Evolutionary conservation across 208 protist species (phyloP), one percentile per base, ranked within the genome.

Genomic region (Novymonas esmeraldas): DNA sequence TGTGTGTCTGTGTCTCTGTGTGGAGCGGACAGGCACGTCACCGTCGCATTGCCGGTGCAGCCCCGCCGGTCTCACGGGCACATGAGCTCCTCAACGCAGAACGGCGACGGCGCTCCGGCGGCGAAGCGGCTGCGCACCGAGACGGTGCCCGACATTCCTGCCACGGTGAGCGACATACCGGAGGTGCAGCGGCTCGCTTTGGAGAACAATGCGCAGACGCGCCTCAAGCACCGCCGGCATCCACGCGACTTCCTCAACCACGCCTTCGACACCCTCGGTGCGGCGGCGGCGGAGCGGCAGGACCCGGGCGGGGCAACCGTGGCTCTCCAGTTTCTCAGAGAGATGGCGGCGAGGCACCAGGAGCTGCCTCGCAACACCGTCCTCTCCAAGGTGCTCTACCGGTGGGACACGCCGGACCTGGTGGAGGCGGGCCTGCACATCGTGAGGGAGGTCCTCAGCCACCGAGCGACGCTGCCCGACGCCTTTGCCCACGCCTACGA

Each of bases 201-300:
- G 16, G 64, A 68, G 18, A 95, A 95, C 62, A 95, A 95, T 46
- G 33, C 45, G 6, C 59, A 94, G 46, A 67, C 44, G 10, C 81
- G 77, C 22, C 76, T 72, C 18, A 88, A 82, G 54, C 57, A 66
- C 33, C 77, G 88, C 10, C 60, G 88, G 10, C 69, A 71, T 18
- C 45, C 60, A 7, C 64, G 54, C 46, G 87, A 95, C 9, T 93
- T 95, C 45, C 69, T 92, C 9, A 92, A 89, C 65, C 55, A 90
- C 20, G 72, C 84, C 14, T 86, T 93, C 28, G 66, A 73, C n/a
- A 51, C 55, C 20, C 36, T 95, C 0, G 81, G 77, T 24, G 26
- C 58, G 3, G 67, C 46, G 7, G 87, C 77, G 6, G 48, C 46
- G 7, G 87, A 75, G 6, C 46, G 65, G 31, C 48, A 56, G 24